Base-by-base conservation (phyloP, 2,329 filamentous ascomycete genomes). In the Aureobasidium namibiae region DNA sequence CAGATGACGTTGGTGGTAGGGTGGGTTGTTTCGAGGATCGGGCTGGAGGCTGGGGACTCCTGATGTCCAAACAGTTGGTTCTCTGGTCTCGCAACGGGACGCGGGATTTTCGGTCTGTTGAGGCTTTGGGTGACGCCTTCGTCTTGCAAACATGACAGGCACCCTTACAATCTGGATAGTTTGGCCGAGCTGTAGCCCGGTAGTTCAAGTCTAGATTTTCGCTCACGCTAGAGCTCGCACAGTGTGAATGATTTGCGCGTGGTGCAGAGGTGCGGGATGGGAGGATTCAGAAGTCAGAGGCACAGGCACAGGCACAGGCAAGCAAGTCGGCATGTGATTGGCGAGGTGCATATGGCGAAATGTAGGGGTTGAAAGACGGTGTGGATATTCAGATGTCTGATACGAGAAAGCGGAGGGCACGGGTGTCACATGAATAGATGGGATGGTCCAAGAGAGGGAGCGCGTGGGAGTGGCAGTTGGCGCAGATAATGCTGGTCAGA, bases 141-240 rank as follows among this genome's bases (percentile, higher is more conserved):
- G 33, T 38, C 23, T 14, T 31, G 24, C 44, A 48, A 57, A 57
- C 54, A 39, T 57, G 54, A 57, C 42, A 57, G 38, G 54, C 41
- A 46, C 26, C 54, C 54, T 57, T 44, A 42, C 42, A 46, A 57
- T 57, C 42, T 57, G 31, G 31, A n/a, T 24, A 57, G 54, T 57
- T 57, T 57, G 54, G 26, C 54, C 54, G 54, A 57, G 54, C 54
- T 29, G 42, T 21, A 23, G 42, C 8, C 42, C 42, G 54, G 33
- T 38, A 23, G 38, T 56, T 33, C 16, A 46, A 57, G 54, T 46
- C 54, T 57, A 54, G 50, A 54, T 41, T 54, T 54, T 31, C 14
- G 10, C n/a, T n/a, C n/a, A 26, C 50, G 50, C 50, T 54, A 54
- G 38, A 54, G 50, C 18, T 13, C 16, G n/a, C 18, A 23, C 33